These are phyloP conservation scores for button mushroom (Agaricus bisporus) DNA, from an alignment of 768 basidiomycete genomes.

Conservation along the genomic window DNA sequence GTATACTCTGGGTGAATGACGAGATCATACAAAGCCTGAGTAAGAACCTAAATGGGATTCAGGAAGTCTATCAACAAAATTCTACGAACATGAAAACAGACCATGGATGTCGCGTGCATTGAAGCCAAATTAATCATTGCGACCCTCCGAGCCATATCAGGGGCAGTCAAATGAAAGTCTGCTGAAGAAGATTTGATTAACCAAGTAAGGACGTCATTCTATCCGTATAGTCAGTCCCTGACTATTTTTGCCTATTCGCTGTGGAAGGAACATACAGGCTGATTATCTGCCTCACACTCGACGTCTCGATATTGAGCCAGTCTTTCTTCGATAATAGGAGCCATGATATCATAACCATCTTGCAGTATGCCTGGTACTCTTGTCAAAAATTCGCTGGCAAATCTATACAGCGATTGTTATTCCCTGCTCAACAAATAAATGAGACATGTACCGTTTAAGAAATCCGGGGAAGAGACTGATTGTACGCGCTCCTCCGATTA, in stretches of 20 bases:
- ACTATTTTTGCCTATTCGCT: background rate
- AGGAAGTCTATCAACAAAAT: background rate
- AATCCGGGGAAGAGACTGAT: conserved; percentile 31
- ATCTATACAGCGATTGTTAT: background rate
- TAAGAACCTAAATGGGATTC: conserved; percentile 23
- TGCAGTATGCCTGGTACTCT: background rate
- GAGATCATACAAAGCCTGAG: conserved; percentile 28
- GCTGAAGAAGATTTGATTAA: conserved; percentile 10
- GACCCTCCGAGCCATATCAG: conserved; percentile 21
- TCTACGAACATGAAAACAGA: conserved; percentile 8
- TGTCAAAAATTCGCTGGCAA: conserved; percentile 12
- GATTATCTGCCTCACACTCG: background rate
- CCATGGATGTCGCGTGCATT: conserved; percentile 35
- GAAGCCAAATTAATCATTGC: conserved; percentile 34
- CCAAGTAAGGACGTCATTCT: conserved; percentile 12
- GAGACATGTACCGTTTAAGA: conserved; percentile 32
- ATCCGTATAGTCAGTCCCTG: background rate
- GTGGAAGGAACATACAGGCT: background rate
- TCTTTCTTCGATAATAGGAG: conserved; percentile 9
- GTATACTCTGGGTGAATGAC: conserved; percentile 27
- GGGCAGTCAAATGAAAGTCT: conserved; percentile 4
- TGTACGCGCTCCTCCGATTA: conserved; percentile 20
- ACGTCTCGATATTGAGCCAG: background rate
- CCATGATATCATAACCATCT: conserved; percentile 8
- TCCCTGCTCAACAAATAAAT: conserved; percentile 18